phyloP scores from a whole-genome alignment of 2,329 filamentous ascomycete genomes.

The Hawksworthiomyces lignivorus region DNA sequence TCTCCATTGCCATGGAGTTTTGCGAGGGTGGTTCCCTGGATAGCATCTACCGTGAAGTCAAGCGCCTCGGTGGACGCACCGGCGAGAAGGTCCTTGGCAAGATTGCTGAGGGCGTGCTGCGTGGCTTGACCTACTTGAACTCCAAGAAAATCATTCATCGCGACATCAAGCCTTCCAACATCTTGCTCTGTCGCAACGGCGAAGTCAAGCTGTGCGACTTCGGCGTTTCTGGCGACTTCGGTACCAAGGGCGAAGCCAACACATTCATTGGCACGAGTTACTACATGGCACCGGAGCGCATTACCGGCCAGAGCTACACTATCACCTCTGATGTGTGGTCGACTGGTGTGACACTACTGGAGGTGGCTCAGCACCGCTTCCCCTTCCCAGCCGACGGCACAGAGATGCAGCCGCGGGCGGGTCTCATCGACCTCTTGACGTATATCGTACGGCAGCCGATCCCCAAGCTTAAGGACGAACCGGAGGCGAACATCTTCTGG shows the following conservation, averaged over 20 bases:
- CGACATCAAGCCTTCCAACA: constrained; percentile 98
- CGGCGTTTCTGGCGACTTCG: constrained; percentile 94
- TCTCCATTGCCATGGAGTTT: constrained; percentile 98
- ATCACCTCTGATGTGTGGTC: constrained; percentile 99
- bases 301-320: constrained; percentile 95
- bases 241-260: constrained; percentile 96
- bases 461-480: constrained; percentile 92
- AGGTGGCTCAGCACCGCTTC: constrained; percentile 98
- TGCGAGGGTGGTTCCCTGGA: constrained; percentile 95
- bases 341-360: constrained; percentile 89
- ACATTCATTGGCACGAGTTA: constrained; percentile 98
- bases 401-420: constrained; percentile 87
- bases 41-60: constrained; percentile 95
- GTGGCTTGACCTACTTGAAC: constrained; percentile 90
- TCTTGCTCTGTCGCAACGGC: constrained; percentile 82
- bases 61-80: constrained; percentile 86
- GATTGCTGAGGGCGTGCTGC: constrained; percentile 88
- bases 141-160: constrained; percentile 95
- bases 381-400: constrained; percentile 96
- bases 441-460: constrained; percentile 97
- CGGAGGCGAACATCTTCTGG: constrained; percentile 83
- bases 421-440: constrained; percentile 88
- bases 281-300: constrained; percentile 98
- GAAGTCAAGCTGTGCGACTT: constrained; percentile 98
- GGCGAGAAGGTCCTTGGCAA: constrained; percentile 97